Base-by-base conservation (phyloP, 2,329 filamentous ascomycete species). In the Trichoderma harzianum region DNA sequence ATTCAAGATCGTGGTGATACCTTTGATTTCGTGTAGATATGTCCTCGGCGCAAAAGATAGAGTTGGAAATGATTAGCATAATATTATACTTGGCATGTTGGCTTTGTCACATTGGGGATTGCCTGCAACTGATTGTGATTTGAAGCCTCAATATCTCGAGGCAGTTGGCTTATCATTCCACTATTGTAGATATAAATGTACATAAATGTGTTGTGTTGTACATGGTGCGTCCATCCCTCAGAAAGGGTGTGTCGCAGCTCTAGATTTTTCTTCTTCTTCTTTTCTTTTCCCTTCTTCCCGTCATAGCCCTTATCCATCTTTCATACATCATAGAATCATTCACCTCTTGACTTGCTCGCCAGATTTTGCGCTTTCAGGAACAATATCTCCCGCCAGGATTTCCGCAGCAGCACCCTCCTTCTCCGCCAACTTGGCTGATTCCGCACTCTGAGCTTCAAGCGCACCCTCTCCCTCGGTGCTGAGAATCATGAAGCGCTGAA, bases 1-100 rank as follows among this genome's bases (percentile, higher is more conserved):
- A 84, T 98, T 71, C 88, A 87, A 73, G 94, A 97, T 76, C 90
- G 89, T 78, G 91, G 91, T 4, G 95, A 98, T 87, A 96, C 93
- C 1, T 99, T 98, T 88, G 95, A 97, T 79, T 98, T 98, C 86
- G 86, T 97, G 73, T 97, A 72, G 14, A 36, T 55, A 21, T 39
- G 39, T 26, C 3, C 8, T 34, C 16, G 11, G 58, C 32, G 34
- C 51, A 36, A 43, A 67, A 21, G 30, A 34, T 60, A 24, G 34
- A 61, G 26, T 32, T 69, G 28, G 66, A 30, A 18, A 32, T 14
- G 36, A 18, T 51, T 16, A 16, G 53, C 39, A 32, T 28, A 36
- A 53, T 53, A 53, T 28, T 2, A 53, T 36, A 53, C 21, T 53
- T 6, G 36, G 67, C 39, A 43, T 26, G 7, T 36, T 53, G 57